A percentile compares a stretch with the other conserved stretches of the same genome.
Conservation (phyloP, 1,284 basidiomycete genomes). For the Schizopora paradoxa region DNA sequence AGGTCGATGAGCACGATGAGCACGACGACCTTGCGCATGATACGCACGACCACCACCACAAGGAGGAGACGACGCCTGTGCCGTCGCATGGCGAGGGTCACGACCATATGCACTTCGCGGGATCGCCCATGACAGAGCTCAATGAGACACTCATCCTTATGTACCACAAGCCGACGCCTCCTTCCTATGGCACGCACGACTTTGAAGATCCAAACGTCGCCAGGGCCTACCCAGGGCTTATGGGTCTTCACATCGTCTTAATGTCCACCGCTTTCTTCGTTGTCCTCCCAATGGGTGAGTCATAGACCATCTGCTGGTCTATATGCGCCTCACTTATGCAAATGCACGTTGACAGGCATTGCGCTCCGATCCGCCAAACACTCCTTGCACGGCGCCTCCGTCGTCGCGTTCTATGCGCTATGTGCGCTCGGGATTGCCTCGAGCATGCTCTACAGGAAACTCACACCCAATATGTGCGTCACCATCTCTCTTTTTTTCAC, state of each 20-base stretch:
- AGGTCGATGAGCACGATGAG: no score
- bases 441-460: constrained; percentile 62
- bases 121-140: constrained; percentile 48
- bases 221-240: constrained; percentile 52
- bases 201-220: constrained; percentile 46
- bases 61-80: no score
- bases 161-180: constrained; percentile 60
- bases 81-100: constrained; percentile 1
- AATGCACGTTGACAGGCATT: constrained; percentile 46
- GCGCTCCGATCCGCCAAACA: constrained; percentile 70
- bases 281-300: constrained; percentile 66
- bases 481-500: constrained; percentile 11
- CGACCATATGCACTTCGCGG: constrained; percentile 22
- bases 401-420: constrained; percentile 54
- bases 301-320: neutral
- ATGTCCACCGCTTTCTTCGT: constrained; percentile 75
- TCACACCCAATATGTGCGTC: constrained; percentile 75
- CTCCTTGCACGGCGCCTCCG: constrained; percentile 48
- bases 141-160: constrained; percentile 69
- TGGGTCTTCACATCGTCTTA: constrained; percentile 58
- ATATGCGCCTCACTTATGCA: constrained; percentile 5
- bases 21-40: no score
- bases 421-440: constrained; percentile 54
- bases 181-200: constrained; percentile 77
- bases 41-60: constrained; percentile 42